Percentiles rank a stretch among this genome's conserved stretches.
These are phyloP conservation scores for Pichia exigua DNA, from an alignment of 805 yeast species.

Conservation along the genomic window DNA sequence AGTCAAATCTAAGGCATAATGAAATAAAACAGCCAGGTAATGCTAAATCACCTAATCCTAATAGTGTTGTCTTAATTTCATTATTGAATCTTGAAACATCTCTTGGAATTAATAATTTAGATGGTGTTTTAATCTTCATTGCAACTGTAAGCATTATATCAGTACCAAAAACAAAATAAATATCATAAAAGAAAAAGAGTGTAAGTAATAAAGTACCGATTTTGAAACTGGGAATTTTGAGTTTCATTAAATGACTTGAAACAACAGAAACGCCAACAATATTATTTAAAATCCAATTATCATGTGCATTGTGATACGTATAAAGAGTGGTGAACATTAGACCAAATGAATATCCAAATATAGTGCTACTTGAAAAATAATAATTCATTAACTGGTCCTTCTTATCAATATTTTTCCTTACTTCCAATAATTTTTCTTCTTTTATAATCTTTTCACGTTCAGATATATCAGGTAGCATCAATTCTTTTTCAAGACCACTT, in stretches of 20 bases:
- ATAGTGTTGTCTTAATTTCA: slow-evolving; percentile 27
- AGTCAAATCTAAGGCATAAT: slow-evolving; percentile 48
- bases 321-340: slow-evolving; percentile 12
- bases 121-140: slow-evolving; percentile 44
- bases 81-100: slow-evolving; percentile 16
- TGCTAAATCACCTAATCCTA: slow-evolving; percentile 63
- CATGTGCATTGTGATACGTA: slow-evolving; percentile 19
- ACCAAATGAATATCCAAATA: slow-evolving; percentile 20
- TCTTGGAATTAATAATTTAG: slow-evolving; percentile 39
- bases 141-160: slow-evolving; percentile 60
- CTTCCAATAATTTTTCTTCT: slow-evolving; percentile 19
- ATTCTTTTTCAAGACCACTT: slow-evolving; percentile 31
- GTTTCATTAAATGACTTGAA: slow-evolving; percentile 33
- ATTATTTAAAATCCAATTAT: slow-evolving; percentile 43
- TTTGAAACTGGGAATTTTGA: slow-evolving; percentile 37
- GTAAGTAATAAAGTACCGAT: slow-evolving; percentile 38
- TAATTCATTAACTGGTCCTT: slow-evolving; percentile 29
- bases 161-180: slow-evolving; percentile 59
- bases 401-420: slow-evolving; percentile 18
- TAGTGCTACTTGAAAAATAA: slow-evolving; percentile 28
- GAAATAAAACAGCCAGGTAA: slow-evolving; percentile 51
- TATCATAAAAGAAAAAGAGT: slow-evolving; percentile 53
- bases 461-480: slow-evolving; percentile 24
- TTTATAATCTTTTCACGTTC: slow-evolving; percentile 25
- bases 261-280: slow-evolving; percentile 35